Percentiles rank a stretch among this genome's conserved stretches.
phyloP scores from a whole-genome alignment of 2,329 filamentous ascomycete species.

The Diplodia sapinea region DNA sequence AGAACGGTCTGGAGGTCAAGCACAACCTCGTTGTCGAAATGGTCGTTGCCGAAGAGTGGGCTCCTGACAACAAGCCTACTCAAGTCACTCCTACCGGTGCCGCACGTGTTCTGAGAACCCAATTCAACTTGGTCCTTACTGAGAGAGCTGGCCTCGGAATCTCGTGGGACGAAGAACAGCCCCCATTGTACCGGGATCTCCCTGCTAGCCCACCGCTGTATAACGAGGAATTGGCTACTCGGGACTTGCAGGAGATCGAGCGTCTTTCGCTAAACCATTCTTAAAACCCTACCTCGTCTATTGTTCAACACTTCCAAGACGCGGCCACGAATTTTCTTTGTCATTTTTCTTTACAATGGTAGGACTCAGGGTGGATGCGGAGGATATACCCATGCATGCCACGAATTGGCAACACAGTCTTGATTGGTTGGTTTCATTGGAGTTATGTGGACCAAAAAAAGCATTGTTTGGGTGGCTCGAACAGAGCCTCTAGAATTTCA shows the following conservation, averaged over 20 bases:
- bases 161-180: constrained; percentile 92
- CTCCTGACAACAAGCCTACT: constrained; percentile 70
- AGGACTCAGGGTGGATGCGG: constrained; percentile 32
- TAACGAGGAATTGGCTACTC: constrained; percentile 37
- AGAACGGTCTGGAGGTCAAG: constrained; percentile 76
- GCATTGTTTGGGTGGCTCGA: constrained; percentile 16
- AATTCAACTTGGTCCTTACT: constrained; percentile 83
- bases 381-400: constrained; percentile 32
- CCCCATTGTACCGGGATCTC: constrained; percentile 45
- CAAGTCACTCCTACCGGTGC: constrained; percentile 85
- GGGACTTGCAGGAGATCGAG: constrained; percentile 28
- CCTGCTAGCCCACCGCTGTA: constrained; percentile 78
- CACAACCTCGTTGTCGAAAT: constrained; percentile 91
- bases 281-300: neutral
- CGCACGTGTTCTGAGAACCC: constrained; percentile 88
- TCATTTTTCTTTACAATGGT: neutral
- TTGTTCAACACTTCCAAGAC: constrained; percentile 24
- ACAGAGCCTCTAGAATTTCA: neutral
- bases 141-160: constrained; percentile 86
- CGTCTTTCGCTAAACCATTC: constrained; percentile 30
- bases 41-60: constrained; percentile 91
- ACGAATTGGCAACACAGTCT: constrained; percentile 23
- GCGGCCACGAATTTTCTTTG: constrained; percentile 21
- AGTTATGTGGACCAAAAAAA: constrained; percentile 23
- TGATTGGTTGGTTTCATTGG: constrained; percentile 11